Conservation (phyloP, 179 eudicot species). For the Dionaea muscipula region DNA sequence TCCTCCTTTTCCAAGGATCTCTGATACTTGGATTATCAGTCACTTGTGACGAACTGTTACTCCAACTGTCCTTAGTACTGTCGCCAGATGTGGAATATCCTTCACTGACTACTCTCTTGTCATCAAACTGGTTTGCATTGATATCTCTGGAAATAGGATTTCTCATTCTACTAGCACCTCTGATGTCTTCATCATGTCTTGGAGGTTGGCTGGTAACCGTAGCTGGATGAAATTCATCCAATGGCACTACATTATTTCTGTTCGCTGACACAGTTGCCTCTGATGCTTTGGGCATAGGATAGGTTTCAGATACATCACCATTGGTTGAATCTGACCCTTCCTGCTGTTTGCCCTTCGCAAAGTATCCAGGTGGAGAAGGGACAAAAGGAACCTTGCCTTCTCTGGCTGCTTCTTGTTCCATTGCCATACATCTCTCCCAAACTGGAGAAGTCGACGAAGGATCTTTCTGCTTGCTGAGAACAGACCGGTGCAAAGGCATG, state of each 20-base stretch:
- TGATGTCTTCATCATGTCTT: conserved; percentile 10
- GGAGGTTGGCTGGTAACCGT: conserved; percentile 2
- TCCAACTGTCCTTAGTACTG: conserved; percentile 8
- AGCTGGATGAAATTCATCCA: conserved; percentile 14
- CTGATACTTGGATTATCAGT: conserved; percentile 17
- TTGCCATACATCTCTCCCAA: conserved; percentile 51
- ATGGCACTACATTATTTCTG: not conserved
- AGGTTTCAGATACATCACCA: conserved; percentile 8
- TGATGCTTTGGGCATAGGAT: conserved; percentile 4
- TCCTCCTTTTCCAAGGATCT: conserved; percentile 43
- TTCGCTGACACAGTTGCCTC: not conserved
- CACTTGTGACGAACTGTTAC: conserved; percentile 4
- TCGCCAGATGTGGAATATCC: conserved; percentile 13
- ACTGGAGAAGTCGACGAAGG: conserved; percentile 65
- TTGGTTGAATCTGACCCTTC: conserved; percentile 15
- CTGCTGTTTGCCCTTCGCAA: conserved; percentile 34
- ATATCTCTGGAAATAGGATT: conserved; percentile 5
- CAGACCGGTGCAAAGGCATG: conserved; percentile 69
- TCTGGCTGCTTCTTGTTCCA: conserved; percentile 51
- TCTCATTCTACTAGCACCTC: conserved; percentile 5
- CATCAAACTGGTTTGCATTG: not conserved
- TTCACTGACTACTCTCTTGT: not conserved
- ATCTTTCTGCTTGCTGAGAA: conserved; percentile 63
- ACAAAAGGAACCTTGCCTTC: conserved; percentile 74
- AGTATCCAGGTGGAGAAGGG: conserved; percentile 85